These are phyloP conservation scores for Neophaeococcomyces mojaviensis DNA, from an alignment of 2,329 filamentous ascomycete genomes.

Conservation along the genomic window DNA sequence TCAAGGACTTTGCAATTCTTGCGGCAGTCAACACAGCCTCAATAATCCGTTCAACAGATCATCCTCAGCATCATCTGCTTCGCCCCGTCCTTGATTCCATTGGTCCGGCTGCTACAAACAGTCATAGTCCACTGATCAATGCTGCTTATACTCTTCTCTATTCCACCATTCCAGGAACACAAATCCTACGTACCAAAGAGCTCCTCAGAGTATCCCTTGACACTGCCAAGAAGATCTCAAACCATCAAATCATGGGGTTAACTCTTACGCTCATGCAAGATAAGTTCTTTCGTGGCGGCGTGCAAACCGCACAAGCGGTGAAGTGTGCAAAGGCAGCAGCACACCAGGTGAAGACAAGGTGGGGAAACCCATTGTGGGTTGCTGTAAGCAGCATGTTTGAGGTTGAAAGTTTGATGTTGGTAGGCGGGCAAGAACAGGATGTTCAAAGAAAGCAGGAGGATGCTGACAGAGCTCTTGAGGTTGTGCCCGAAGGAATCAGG, in stretches of 20 bases:
- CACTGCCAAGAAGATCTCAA: constrained; percentile 60
- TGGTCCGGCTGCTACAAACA: constrained; percentile 58
- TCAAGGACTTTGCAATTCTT: constrained; percentile 59
- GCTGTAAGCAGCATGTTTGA: constrained; percentile 75
- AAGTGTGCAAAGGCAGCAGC: constrained; percentile 66
- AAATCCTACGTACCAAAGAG: constrained; percentile 70
- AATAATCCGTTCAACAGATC: constrained; percentile 59
- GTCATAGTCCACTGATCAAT: constrained; percentile 66
- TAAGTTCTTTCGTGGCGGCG: constrained; percentile 66
- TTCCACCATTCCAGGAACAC: constrained; percentile 58
- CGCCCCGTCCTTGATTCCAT: constrained; percentile 57
- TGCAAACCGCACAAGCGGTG: constrained; percentile 71
- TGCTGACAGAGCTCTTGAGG: not conserved
- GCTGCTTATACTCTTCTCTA: constrained; percentile 71
- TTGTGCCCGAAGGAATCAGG: constrained; percentile 1
- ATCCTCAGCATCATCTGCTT: constrained; percentile 52
- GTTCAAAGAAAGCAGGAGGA: not conserved
- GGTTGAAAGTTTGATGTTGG: constrained; percentile 56
- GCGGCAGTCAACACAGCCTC: constrained; percentile 58
- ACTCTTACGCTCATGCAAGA: constrained; percentile 78
- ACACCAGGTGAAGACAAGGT: constrained; percentile 56
- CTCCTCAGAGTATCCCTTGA: constrained; percentile 67
- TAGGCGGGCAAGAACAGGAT: constrained; percentile 1
- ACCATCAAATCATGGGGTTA: constrained; percentile 74
- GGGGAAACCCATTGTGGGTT: constrained; percentile 67